Evolutionary conservation across 352 stramenopile species (phyloP), one percentile per base, ranked within the genome.

Genomic region (Plasmopara viticola): DNA sequence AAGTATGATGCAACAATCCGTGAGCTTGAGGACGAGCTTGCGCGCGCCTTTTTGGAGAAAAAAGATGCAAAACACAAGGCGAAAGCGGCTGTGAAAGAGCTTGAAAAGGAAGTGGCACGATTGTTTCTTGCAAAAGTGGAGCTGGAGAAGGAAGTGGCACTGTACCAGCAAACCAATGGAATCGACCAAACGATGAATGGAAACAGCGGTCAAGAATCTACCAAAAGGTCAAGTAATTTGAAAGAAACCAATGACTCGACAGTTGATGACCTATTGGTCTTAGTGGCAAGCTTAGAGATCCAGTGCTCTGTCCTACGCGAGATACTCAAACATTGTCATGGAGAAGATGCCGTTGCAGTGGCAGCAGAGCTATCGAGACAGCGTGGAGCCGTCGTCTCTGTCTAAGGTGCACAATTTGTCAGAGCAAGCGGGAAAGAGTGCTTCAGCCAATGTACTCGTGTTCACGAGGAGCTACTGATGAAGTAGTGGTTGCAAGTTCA

Each of bases 261-360:
- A 17, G 0, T 85, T 10, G 65, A 85, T 12, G 78, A 88, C 28
- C 45, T 85, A 41, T 58, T 82, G 25, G 69, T 89, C 7, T 56
- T 89, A 15, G 58, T 86, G 9, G 75, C 78, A 44, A 87, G 78
- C 54, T 64, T 89, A 39, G 72, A 85, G 51, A 89, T 89, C 41
- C 73, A 87, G 44, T 89, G 78, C 50, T 66, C 63, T 8, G 62
- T 73, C 12, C 65, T 89, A 43, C 66, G 72, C 13, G 78, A 86
- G 28, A 69, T 40, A 13, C 57, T 89, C 20, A 64, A 72, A 35
- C 57, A 61, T 35, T 34, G 57, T 8, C 57, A 66, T 14, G 75
- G 75, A 17, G 53, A 67, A n/a, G 48, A 82, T 29, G 72, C 64
- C 0, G 75, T 82, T 7, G 58, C 54, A 10, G 52, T 64, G 37